A percentile compares a stretch with the other conserved stretches of the same genome.
These are phyloP conservation scores for Achaetomiella virescens DNA, from an alignment of 495 filamentous ascomycete genomes.

Conservation along the genomic window DNA sequence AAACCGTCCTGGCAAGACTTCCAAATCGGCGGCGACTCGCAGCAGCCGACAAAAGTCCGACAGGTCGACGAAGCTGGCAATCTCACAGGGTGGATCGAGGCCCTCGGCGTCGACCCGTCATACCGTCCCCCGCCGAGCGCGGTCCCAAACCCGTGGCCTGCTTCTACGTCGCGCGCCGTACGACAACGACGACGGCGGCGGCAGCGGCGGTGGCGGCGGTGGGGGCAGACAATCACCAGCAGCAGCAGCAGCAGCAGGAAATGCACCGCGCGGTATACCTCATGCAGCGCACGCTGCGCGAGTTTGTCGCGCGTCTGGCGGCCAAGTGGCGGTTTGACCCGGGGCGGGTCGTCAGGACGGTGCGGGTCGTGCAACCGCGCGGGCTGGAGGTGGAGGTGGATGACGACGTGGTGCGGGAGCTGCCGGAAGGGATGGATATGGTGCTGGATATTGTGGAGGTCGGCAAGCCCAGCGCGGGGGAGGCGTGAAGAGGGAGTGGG, in stretches of 20 bases:
- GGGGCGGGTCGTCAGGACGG: slow-evolving; percentile 56
- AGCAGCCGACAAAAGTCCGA: slow-evolving; percentile 44
- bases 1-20: slow-evolving; percentile 51
- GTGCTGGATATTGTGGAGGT: slow-evolving; percentile 44
- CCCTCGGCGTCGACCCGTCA: slow-evolving; percentile 74
- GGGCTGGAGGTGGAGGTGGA: slow-evolving; percentile 83
- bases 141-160: slow-evolving; percentile 72
- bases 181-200: slow-evolving; percentile 46
- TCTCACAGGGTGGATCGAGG: slow-evolving; percentile 80
- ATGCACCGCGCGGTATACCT: slow-evolving; percentile 86
- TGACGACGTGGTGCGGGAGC: slow-evolving; percentile 80
- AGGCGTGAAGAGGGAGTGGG: slow-evolving; percentile 45
- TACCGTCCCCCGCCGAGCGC: slow-evolving; percentile 76
- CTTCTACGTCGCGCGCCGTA: slow-evolving; percentile 68
- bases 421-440: slow-evolving; percentile 91
- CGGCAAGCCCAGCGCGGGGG: slow-evolving; percentile 20
- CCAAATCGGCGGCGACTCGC: slow-evolving; percentile 33
- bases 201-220: too few relatives aligned
- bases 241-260: too few relatives aligned
- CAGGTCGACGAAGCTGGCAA: slow-evolving; percentile 47
- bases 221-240: too few relatives aligned
- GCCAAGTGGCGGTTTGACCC: slow-evolving; percentile 74
- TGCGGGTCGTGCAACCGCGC: slow-evolving; percentile 58
- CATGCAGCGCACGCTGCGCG: slow-evolving; percentile 61
- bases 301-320: slow-evolving; percentile 65